phyloP scores from a whole-genome alignment of 2,329 filamentous ascomycete species.

The Botrytis elliptica region DNA sequence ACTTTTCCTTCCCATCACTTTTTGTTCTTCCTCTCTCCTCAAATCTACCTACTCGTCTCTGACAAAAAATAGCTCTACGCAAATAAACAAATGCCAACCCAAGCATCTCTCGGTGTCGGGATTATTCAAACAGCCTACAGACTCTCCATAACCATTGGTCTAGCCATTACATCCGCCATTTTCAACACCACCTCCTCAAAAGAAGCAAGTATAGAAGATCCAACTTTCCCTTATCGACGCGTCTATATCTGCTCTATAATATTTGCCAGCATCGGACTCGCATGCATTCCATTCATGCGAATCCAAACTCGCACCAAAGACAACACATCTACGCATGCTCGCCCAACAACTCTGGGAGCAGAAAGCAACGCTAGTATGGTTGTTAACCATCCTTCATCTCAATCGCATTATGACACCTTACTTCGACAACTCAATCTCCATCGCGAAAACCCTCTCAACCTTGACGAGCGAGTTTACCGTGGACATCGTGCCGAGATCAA shows the following conservation, averaged over 20 bases:
- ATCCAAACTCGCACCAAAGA: constrained; percentile 44
- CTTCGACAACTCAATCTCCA: background rate
- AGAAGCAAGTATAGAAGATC: constrained; percentile 41
- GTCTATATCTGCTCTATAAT: constrained; percentile 52
- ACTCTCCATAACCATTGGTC: constrained; percentile 50
- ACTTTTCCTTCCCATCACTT: background rate
- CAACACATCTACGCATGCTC: background rate
- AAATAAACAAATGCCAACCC: constrained; percentile 59
- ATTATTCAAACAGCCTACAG: constrained; percentile 64
- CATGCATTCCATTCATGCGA: constrained; percentile 52
- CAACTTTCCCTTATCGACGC: constrained; percentile 49
- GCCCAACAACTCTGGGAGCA: background rate
- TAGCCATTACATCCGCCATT: constrained; percentile 62
- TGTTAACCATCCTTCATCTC: background rate
- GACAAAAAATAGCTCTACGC: constrained; percentile 58
- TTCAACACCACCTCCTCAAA: constrained; percentile 38
- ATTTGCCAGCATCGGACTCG: constrained; percentile 45
- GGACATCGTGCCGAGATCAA: background rate
- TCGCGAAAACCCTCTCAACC: background rate
- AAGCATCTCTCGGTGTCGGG: constrained; percentile 64
- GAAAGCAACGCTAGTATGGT: background rate
- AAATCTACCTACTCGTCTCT: background rate
- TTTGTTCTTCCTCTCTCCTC: background rate
- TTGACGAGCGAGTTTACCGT: constrained; percentile 11
- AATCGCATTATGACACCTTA: background rate